Conservation (phyloP, 495 filamentous ascomycete genomes). For the Daldinia vernicosa region DNA sequence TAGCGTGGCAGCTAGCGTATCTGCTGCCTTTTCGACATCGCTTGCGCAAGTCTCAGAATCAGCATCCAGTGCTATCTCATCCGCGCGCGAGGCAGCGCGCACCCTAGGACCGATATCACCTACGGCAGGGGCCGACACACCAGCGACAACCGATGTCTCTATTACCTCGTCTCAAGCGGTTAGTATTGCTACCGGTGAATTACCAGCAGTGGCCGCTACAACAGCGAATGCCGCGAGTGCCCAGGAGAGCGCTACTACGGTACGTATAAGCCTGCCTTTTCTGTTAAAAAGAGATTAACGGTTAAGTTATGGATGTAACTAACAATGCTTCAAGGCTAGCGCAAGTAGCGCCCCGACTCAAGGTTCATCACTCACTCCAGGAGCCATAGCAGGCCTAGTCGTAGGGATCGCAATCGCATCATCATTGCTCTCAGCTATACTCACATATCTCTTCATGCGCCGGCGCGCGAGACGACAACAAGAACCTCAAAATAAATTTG, state of each 20-base stretch:
- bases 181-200: not conserved
- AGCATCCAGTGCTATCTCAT: conserved; percentile 12
- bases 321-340: conserved; percentile 19
- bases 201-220: not conserved
- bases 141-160: not conserved
- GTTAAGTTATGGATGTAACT: not conserved
- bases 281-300: not conserved
- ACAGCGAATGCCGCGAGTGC: conserved; percentile 15
- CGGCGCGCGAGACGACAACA: conserved; percentile 13
- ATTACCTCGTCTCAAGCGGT: not conserved
- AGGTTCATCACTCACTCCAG: conserved; percentile 27
- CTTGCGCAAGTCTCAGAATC: conserved; percentile 19
- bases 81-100: conserved; percentile 14
- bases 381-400: conserved; percentile 40
- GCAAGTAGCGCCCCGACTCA: conserved; percentile 9
- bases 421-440: conserved; percentile 30
- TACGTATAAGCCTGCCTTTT: not conserved
- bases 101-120: not conserved
- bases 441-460: conserved; percentile 40
- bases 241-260: conserved; percentile 15
- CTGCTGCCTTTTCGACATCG: conserved; percentile 2
- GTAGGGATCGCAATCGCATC: conserved; percentile 32
- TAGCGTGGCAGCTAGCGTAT: conserved; percentile 19
- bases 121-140: not conserved
- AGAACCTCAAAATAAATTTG: conserved; percentile 1